Conservation (phyloP, 352 stramenopile genomes). For the Phytophthora cryptogea region DNA sequence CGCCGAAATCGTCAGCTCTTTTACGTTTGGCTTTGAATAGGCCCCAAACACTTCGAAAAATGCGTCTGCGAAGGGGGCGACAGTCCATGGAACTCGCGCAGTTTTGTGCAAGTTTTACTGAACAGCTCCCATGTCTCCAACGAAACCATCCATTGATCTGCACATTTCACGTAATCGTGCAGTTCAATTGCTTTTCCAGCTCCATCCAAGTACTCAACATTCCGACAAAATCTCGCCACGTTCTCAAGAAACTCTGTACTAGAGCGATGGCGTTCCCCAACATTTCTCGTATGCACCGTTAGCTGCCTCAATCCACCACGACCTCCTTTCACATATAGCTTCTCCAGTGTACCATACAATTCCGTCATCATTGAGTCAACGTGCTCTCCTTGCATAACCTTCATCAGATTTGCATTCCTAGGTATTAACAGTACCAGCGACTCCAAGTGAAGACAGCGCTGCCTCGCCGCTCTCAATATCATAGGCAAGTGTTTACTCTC, state of each 20-base stretch:
- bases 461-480: conserved; percentile 19
- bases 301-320: conserved; percentile 29
- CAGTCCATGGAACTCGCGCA: conserved; percentile 34
- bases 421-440: conserved; percentile 32
- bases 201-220: conserved; percentile 36
- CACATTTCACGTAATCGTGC: conserved; percentile 27
- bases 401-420: conserved; percentile 6
- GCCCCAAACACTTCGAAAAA: conserved; percentile 41
- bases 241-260: conserved; percentile 31
- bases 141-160: conserved; percentile 32
- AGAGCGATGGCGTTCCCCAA: conserved; percentile 8
- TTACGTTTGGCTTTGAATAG: conserved; percentile 33
- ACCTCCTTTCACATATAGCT: conserved; percentile 14
- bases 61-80: conserved; percentile 33
- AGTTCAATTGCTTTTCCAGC: conserved; percentile 7
- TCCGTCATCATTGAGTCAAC: conserved; percentile 14
- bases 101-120: conserved; percentile 20
- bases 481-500: conserved; percentile 16
- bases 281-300: conserved; percentile 23
- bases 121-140: conserved; percentile 34
- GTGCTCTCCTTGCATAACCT: background rate
- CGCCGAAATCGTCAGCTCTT: conserved; percentile 17
- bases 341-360: conserved; percentile 25
- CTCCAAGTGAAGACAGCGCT: conserved; percentile 27
- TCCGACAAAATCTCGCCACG: conserved; percentile 25